Conservation (phyloP, 176 grass and related monocot species). For the Eragrostis curvula region DNA sequence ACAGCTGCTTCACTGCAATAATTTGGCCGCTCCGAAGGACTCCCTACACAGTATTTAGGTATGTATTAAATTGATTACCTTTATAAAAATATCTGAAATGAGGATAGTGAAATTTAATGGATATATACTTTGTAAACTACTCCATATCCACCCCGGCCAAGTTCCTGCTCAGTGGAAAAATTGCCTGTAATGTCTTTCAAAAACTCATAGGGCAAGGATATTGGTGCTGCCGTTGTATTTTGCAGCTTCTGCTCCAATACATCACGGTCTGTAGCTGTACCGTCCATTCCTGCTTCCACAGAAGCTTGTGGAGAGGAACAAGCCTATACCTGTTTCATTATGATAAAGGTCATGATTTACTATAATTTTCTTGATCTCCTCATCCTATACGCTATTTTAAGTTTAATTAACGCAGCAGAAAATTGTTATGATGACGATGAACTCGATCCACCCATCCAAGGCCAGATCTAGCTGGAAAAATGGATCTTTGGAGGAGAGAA, state of each 20-base stretch:
- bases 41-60: background rate
- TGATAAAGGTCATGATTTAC: no score
- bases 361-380: no score
- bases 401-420: no score
- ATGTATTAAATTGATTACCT: background rate
- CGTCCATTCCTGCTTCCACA: background rate
- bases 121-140: background rate
- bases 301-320: background rate
- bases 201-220: background rate
- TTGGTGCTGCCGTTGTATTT: background rate
- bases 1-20: background rate
- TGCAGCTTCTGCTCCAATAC: background rate
- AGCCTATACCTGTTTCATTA: no score
- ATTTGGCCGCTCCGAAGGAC: background rate
- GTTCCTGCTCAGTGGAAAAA: background rate
- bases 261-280: background rate
- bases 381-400: no score
- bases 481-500: no score
- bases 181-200: background rate
- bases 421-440: no score
- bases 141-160: background rate
- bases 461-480: no score
- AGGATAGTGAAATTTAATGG: background rate
- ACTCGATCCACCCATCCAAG: no score
- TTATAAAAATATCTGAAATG: background rate